Evolutionary conservation across 2,329 filamentous ascomycete genomes (phyloP), one percentile per base, ranked within the genome.

Genomic region (Colletotrichum coccodes): DNA sequence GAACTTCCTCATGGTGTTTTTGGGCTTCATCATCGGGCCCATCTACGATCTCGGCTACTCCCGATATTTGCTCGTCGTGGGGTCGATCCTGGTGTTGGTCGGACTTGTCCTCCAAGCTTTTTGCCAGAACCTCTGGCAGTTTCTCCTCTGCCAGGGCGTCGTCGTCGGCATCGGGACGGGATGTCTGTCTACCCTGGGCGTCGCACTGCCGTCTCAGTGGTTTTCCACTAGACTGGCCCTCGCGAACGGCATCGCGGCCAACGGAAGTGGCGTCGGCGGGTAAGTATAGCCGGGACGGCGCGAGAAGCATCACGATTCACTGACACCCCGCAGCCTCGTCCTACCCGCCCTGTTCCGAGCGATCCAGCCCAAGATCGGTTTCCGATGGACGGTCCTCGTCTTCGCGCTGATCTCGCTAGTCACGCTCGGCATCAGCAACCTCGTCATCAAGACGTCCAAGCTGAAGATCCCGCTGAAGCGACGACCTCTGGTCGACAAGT

Each of bases 11-110:
- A 77, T 87, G 34, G 73, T 84, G 18, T 74, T 83, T 4, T 72
- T 80, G 3, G 82, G 83, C 8, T 73, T 82, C 18, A 50, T 85
- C 11, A 76, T 80, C 3, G 86, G 86, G 0, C 83, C 82, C 0
- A 71, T 86, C 1, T 84, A 80, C 59, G 86, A 88, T 73, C 76
- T 78, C 2, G 86, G 86, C 6, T 80, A 84, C 68, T 80, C 84
- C 38, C 77, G 79, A 12, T 68, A 72, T 5, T 75, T 86, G 0
- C 62, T 87, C 4, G n/a, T 77, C 3, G 69, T 74, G 2, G 85
- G 86, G 12, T 73, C 77, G 2, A 76, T 82, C 56, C 68, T 85
- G 3, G 75, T 83, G 4, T 78, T 85, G 4, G 77, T 87, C 16
- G 85, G 85, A 1, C 77, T 84, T 71, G 71, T 82, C 0, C 30